A percentile compares a stretch with the other conserved stretches of the same genome.
Conservation (phyloP, 495 filamentous ascomycete genomes). For the Neurospora sp. region DNA sequence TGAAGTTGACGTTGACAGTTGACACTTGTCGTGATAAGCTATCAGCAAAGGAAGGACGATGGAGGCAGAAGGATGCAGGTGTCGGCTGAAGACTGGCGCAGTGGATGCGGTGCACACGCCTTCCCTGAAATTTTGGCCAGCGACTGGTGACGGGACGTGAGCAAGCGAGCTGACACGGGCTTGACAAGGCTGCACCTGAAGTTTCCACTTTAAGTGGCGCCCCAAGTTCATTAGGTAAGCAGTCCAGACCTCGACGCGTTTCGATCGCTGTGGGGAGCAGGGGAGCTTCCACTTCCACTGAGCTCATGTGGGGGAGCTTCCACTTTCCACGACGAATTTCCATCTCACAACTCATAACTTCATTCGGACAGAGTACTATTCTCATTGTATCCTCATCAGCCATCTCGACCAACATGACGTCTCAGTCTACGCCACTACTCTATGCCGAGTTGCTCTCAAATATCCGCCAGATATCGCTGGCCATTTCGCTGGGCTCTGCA, state of each 20-base stretch:
- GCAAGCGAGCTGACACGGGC: neutral
- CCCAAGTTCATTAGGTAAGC: neutral
- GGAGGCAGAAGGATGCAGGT: neutral
- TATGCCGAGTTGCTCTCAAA: slow-evolving; percentile 85
- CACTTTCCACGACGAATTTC: neutral
- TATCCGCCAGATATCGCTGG: slow-evolving; percentile 73
- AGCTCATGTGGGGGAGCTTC: neutral
- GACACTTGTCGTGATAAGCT: neutral
- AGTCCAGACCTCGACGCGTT: neutral
- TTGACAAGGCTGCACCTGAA: neutral
- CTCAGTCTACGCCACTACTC: slow-evolving; percentile 21
- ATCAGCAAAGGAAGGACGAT: neutral
- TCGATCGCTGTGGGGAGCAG: neutral
- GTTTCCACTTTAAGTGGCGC: neutral
- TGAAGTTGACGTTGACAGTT: neutral
- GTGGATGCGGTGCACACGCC: neutral
- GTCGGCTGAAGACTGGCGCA: neutral
- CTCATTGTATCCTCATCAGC: too few relatives aligned
- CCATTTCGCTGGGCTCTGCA: slow-evolving; percentile 50
- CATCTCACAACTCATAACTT: neutral
- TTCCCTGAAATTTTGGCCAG: neutral
- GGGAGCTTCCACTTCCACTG: neutral
- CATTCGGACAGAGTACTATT: too few relatives aligned
- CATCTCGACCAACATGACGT: neutral
- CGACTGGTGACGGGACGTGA: neutral